Evolutionary conservation across 2,329 filamentous ascomycete species (phyloP).

Genomic region (Allantophomopsis cytisporea): DNA sequence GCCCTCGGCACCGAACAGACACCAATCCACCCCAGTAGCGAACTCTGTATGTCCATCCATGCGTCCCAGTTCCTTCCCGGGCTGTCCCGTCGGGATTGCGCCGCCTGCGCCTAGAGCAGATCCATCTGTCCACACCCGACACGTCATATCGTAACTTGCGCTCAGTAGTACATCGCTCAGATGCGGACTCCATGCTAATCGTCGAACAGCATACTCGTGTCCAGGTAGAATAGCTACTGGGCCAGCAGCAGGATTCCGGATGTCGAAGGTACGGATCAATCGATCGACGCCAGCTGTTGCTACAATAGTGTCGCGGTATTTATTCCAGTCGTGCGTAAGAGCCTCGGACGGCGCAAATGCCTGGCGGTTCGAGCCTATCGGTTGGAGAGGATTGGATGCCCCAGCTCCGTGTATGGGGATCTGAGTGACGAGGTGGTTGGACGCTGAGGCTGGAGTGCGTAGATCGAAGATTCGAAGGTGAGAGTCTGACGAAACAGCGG

Average conservation of each 20-base stretch:
- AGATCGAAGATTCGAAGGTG: conserved; percentile 87
- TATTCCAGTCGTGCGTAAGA: conserved; percentile 98
- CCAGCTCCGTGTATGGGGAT: conserved; percentile 68
- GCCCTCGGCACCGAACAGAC: conserved; percentile 84
- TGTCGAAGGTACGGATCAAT: conserved; percentile 78
- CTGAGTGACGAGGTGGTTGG: conserved; percentile 72
- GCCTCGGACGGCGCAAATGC: conserved; percentile 43
- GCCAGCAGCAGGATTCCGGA: conserved; percentile 60
- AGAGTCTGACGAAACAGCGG: conserved; percentile 78
- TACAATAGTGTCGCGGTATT: conserved; percentile 75
- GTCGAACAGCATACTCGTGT: conserved; percentile 82
- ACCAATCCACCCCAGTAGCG: conserved; percentile 94
- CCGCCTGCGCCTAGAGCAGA: conserved; percentile 25
- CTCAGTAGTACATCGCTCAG: conserved; percentile 76
- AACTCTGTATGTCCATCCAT: conserved; percentile 97
- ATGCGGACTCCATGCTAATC: conserved; percentile 86
- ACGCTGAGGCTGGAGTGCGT: conserved; percentile 69
- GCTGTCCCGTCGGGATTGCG: conserved; percentile 7
- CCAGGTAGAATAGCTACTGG: conserved; percentile 65
- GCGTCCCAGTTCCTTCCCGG: conserved; percentile 32
- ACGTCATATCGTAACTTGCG: conserved; percentile 97
- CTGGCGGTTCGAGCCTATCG: conserved; percentile 14
- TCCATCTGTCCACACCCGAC: conserved; percentile 82
- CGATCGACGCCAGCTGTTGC: conserved; percentile 86
- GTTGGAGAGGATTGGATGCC: conserved; percentile 19